Evolutionary conservation across 805 yeast species (phyloP).

Genomic region (Metahyphopichia silvanorum): DNA sequence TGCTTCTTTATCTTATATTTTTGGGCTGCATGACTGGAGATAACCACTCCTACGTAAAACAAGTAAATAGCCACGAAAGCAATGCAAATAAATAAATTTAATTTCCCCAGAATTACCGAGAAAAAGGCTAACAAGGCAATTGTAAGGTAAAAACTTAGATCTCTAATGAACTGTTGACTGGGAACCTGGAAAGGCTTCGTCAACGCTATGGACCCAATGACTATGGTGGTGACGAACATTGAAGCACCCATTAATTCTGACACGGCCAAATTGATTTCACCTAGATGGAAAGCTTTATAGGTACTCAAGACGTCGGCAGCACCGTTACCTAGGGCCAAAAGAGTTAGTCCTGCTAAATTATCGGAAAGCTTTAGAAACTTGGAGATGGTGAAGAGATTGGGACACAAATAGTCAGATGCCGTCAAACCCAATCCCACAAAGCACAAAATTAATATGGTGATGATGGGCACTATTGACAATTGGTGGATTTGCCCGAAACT

Average conservation of each 20-base stretch:
- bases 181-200: slow-evolving; percentile 61
- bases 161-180: slow-evolving; percentile 52
- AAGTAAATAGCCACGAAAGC: slow-evolving; percentile 56
- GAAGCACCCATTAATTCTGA: slow-evolving; percentile 94
- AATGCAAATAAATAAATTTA: slow-evolving; percentile 55
- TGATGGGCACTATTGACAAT: slow-evolving; percentile 13
- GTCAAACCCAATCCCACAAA: slow-evolving; percentile 70
- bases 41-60: slow-evolving; percentile 51
- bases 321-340: slow-evolving; percentile 89
- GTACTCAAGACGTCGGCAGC: slow-evolving; percentile 88
- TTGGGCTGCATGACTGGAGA: slow-evolving; percentile 22
- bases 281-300: slow-evolving; percentile 71
- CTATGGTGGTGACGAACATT: slow-evolving; percentile 73
- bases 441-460: slow-evolving; percentile 32
- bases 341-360: slow-evolving; percentile 78
- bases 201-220: slow-evolving; percentile 75
- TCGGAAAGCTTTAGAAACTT: slow-evolving; percentile 62
- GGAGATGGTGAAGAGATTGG: slow-evolving; percentile 70
- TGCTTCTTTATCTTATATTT: slow-evolving; percentile 10
- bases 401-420: slow-evolving; percentile 80
- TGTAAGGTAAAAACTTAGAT: slow-evolving; percentile 52
- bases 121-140: slow-evolving; percentile 49
- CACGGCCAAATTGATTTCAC: slow-evolving; percentile 74
- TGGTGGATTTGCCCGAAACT: slow-evolving; percentile 5
- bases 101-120: slow-evolving; percentile 52